These are phyloP conservation scores for Isabelozyma pseudorhagii DNA, from an alignment of 805 yeast species.

Conservation along the genomic window DNA sequence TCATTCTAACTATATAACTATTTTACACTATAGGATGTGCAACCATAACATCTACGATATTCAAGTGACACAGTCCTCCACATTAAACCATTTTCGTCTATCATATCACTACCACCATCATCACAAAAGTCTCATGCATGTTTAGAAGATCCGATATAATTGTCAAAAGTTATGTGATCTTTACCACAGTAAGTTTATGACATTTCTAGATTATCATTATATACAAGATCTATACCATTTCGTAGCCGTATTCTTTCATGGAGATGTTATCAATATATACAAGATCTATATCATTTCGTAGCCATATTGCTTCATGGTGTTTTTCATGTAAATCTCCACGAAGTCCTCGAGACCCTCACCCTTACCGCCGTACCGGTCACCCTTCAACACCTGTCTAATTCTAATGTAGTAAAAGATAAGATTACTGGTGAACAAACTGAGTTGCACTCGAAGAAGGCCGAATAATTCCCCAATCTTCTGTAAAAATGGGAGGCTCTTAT, in stretches of 20 bases:
- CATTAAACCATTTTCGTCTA: too few species aligned
- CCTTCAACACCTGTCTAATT: slow-evolving; percentile 28
- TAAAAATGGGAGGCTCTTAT: not conserved
- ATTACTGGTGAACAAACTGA: slow-evolving; percentile 22
- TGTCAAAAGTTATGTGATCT: too few species aligned
- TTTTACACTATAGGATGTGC: too few species aligned
- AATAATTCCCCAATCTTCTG: not conserved
- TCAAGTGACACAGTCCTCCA: too few species aligned
- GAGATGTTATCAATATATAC: slow-evolving; percentile 15
- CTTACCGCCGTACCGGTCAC: slow-evolving; percentile 28
- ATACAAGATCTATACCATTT: slow-evolving; percentile 8
- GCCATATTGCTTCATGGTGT: slow-evolving; percentile 43
- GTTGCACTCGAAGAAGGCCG: not conserved
- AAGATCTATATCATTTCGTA: slow-evolving; percentile 21
- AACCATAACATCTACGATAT: too few species aligned
- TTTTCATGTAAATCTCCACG: slow-evolving; percentile 41
- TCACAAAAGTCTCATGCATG: too few species aligned
- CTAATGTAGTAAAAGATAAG: slow-evolving; percentile 30
- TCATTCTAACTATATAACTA: too few species aligned
- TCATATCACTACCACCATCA: too few species aligned
- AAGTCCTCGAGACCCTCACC: slow-evolving; percentile 43
- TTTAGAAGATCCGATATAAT: too few species aligned
- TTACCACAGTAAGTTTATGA: too few species aligned
- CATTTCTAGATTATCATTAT: not conserved
- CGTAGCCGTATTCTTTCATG: slow-evolving; percentile 43